Evolutionary conservation across 2,329 filamentous ascomycete species (phyloP), one percentile per base, ranked within the genome.

Genomic region (Tolypocladium tundrense): DNA sequence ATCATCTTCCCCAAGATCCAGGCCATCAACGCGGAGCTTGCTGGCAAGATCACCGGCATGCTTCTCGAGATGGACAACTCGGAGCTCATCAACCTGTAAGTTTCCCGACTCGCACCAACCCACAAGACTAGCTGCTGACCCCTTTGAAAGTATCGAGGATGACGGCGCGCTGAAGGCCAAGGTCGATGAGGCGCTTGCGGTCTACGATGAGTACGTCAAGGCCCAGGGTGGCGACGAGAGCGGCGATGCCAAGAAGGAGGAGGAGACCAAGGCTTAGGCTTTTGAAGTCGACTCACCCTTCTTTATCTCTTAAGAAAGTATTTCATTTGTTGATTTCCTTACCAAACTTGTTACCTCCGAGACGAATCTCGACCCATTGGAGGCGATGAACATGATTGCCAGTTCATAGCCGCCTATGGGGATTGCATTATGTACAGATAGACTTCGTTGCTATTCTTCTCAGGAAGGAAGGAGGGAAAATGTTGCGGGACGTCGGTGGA

Each of bases 21-120:
- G 75, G 86, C 85, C 66, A 87, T 96, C 77, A 94, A 99, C 80
- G 89, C 91, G 60, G 92, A 97, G 69, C 83, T 99, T 69, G 94
- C 94, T 62, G 94, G 94, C 72, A 99, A 99, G 87, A 97, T 99
- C 75, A 99, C 94, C 61, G 94, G 94, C 78, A 99, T 99, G 94
- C 88, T 99, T 69, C 79, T 99, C 68, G 94, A 99, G 84, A 99
- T 99, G 94, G 94, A 97, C 69, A 97, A 97, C 77, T 74, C 82
- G 59, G 94, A 99, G 80, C 81, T 99, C 68, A 83, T 99, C 71
- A 90, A 90, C 77, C 84, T 99, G 90, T 96, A 88, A 90, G 92
- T 90, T 63, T 37, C 60, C 51, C 58, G 54, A 10, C 56, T 54
- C 59, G 64, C 59, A 70, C 24, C 10, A 21, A 33, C 51, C 66